A percentile compares a stretch with the other conserved stretches of the same genome.
These are phyloP conservation scores for Ilyonectria destructans DNA, from an alignment of 2,329 filamentous ascomycete genomes.

Conservation along the genomic window DNA sequence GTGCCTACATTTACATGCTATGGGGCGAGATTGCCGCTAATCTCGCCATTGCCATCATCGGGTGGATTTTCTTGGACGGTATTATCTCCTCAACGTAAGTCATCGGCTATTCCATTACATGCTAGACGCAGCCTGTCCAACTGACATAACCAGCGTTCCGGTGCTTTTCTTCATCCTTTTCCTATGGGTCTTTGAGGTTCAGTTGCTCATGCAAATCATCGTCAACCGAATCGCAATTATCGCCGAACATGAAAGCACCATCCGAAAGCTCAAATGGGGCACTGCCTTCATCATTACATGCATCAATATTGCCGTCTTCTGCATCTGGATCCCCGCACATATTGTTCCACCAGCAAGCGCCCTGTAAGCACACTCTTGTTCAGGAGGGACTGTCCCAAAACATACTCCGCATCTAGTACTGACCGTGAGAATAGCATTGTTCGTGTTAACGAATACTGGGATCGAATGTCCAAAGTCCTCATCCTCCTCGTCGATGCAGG, in stretches of 20 bases:
- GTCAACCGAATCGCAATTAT: constrained; percentile 69
- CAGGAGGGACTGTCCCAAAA: not conserved
- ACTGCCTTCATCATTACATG: constrained; percentile 61
- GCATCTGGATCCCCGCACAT: constrained; percentile 68
- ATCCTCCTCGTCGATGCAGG: constrained; percentile 66
- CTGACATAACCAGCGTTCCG: constrained; percentile 44
- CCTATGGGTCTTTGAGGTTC: constrained; percentile 64
- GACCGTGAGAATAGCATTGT: constrained; percentile 49
- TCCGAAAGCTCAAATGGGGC: constrained; percentile 63
- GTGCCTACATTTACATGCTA: constrained; percentile 62
- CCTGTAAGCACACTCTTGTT: constrained; percentile 43
- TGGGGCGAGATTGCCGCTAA: constrained; percentile 63
- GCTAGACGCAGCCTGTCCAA: not conserved
- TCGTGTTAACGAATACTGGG: constrained; percentile 66
- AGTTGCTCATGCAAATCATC: constrained; percentile 70
- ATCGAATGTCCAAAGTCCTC: constrained; percentile 67
- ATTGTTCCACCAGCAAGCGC: constrained; percentile 56
- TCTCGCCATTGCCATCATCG: constrained; percentile 56
- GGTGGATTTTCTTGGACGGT: constrained; percentile 51
- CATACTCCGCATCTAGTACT: not conserved
- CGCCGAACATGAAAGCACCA: constrained; percentile 57
- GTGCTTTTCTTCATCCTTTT: constrained; percentile 56
- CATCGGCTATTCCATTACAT: not conserved
- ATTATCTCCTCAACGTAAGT: not conserved
- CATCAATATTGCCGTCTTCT: constrained; percentile 69